These are phyloP conservation scores for Marchantia paleacea DNA, from an alignment of 225 moss, liverwort and hornwort genomes.

Conservation along the genomic window DNA sequence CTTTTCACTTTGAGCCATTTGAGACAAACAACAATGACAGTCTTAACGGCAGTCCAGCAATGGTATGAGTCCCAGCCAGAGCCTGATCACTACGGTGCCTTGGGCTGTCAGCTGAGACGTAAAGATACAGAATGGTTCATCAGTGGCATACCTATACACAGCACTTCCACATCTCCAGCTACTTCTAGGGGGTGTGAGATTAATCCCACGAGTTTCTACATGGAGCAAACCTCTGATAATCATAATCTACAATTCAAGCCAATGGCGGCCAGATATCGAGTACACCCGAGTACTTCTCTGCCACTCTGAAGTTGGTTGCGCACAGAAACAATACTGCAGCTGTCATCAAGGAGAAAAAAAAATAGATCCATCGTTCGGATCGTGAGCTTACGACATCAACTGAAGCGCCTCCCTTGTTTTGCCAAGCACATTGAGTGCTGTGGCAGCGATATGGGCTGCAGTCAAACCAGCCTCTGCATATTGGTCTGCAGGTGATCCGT, in stretches of 20 bases:
- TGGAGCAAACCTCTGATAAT: background rate
- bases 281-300: background rate
- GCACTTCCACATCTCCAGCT: background rate
- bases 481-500: constrained; percentile 51
- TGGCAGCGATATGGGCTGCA: constrained; percentile 47
- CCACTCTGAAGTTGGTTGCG: background rate
- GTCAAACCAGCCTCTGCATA: constrained; percentile 44
- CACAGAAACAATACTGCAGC: background rate
- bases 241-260: constrained; percentile 16
- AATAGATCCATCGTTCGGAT: background rate
- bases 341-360: too few relatives aligned
- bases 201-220: constrained; percentile 1
- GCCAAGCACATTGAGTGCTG: constrained; percentile 47
- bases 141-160: constrained; percentile 10
- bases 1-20: too few relatives aligned
- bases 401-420: constrained; percentile 48
- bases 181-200: background rate
- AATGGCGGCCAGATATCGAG: background rate
- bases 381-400: constrained; percentile 37
- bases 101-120: background rate
- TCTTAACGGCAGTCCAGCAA: background rate
- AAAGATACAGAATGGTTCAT: constrained; percentile 8
- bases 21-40: too few relatives aligned
- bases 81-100: background rate
- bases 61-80: background rate